phyloP scores from a whole-genome alignment of 2,329 filamentous ascomycete genomes.

The Graphilbum ipis-grandicollis region DNA sequence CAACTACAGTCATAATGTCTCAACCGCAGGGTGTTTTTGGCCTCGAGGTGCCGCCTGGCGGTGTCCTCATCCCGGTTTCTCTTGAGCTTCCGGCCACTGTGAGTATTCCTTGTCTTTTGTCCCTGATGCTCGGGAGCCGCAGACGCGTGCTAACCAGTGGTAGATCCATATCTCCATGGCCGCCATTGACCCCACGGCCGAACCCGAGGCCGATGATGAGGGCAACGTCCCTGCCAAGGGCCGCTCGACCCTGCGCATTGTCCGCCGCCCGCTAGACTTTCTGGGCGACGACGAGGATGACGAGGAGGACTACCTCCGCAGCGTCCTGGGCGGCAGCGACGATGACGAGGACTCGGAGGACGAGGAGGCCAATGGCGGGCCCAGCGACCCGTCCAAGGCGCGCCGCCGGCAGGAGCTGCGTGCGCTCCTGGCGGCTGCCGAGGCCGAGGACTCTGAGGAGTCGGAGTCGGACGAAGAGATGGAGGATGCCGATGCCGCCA shows the following conservation, averaged over 20 bases:
- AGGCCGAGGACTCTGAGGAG: constrained; percentile 40
- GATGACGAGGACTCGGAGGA: constrained; percentile 37
- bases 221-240: constrained; percentile 43
- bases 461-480: constrained; percentile 40
- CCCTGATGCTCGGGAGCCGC: neutral
- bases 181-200: constrained; percentile 78
- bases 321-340: constrained; percentile 30
- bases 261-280: constrained; percentile 47
- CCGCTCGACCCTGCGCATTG: constrained; percentile 78
- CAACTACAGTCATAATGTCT: constrained; percentile 8
- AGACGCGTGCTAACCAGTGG: neutral
- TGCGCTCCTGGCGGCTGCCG: constrained; percentile 51
- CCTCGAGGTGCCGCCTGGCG: constrained; percentile 75
- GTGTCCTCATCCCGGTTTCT: constrained; percentile 63
- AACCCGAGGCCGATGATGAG: constrained; percentile 46
- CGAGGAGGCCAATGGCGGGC: constrained; percentile 70
- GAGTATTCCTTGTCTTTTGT: constrained; percentile 19
- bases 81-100: constrained; percentile 72
- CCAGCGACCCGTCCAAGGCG: constrained; percentile 79
- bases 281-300: constrained; percentile 34
- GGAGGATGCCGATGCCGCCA: constrained; percentile 23
- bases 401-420: constrained; percentile 60
- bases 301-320: constrained; percentile 42
- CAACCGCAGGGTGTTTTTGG: constrained; percentile 45
- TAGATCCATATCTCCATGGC: constrained; percentile 98